Conservation (phyloP, 2,329 filamentous ascomycete species). For the Cercospora berteroae region DNA sequence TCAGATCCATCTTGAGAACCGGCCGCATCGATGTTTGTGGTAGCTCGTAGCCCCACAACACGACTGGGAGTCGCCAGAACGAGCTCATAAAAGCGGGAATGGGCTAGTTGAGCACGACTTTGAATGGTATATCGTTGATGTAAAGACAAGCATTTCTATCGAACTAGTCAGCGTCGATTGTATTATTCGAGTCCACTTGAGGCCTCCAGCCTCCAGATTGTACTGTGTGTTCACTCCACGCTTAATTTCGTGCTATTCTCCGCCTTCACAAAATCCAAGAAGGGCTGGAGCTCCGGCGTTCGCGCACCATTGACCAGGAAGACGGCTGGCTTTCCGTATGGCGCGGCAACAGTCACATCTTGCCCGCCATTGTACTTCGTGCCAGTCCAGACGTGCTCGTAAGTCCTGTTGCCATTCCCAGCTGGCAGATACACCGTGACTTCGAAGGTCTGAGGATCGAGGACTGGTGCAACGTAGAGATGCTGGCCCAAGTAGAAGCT, state of each 20-base stretch:
- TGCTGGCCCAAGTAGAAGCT: slow-evolving; percentile 33
- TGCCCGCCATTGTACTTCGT: slow-evolving; percentile 28
- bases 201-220: too few relatives aligned
- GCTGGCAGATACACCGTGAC: slow-evolving; percentile 30
- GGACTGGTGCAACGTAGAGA: slow-evolving; percentile 34
- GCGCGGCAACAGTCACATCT: slow-evolving; percentile 28
- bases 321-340: slow-evolving; percentile 33
- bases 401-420: slow-evolving; percentile 22
- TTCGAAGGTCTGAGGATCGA: slow-evolving; percentile 28
- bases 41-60: neutral
- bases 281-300: slow-evolving; percentile 26
- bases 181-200: neutral
- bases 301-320: slow-evolving; percentile 31
- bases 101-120: neutral
- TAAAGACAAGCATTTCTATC: neutral
- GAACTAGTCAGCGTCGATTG: neutral
- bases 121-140: neutral
- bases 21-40: neutral
- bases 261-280: slow-evolving; percentile 32
- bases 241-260: slow-evolving; percentile 28
- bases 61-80: neutral
- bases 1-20: neutral
- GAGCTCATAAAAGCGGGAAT: neutral
- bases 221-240: slow-evolving; percentile 1
- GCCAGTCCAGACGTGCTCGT: slow-evolving; percentile 33